Percentiles rank a stretch among this genome's conserved stretches.
Conservation (phyloP, 2,329 filamentous ascomycete genomes). For the Saccharata proteae region DNA sequence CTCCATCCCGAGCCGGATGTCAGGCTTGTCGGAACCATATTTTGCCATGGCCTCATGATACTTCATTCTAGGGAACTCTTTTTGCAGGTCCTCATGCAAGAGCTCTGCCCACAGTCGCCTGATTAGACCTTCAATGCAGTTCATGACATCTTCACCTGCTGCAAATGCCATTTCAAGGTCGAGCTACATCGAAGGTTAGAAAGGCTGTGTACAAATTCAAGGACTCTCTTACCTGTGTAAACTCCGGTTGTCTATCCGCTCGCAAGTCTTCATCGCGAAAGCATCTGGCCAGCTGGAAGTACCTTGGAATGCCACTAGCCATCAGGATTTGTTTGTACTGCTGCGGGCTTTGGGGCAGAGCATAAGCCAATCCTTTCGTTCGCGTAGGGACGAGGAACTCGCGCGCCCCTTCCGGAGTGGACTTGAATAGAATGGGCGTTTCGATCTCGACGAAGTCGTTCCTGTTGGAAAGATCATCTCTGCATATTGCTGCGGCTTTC, state of each 20-base stretch:
- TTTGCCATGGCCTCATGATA: constrained; percentile 68
- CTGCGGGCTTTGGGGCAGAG: constrained; percentile 88
- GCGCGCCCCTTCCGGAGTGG: constrained; percentile 85
- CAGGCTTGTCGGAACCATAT: constrained; percentile 88
- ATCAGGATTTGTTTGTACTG: constrained; percentile 98
- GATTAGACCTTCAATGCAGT: constrained; percentile 42
- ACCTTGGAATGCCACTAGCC: constrained; percentile 70
- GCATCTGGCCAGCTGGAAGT: constrained; percentile 88
- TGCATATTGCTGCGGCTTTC: constrained; percentile 42
- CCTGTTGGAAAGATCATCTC: constrained; percentile 39
- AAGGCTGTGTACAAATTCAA: background rate
- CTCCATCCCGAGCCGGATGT: constrained; percentile 60
- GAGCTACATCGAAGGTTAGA: constrained; percentile 40
- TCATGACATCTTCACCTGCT: constrained; percentile 58
- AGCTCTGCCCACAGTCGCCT: constrained; percentile 42
- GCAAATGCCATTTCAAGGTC: constrained; percentile 92
- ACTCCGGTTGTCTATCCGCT: constrained; percentile 89
- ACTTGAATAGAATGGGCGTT: constrained; percentile 92
- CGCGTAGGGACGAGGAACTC: constrained; percentile 91
- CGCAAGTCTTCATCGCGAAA: constrained; percentile 91
- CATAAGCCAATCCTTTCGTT: constrained; percentile 65
- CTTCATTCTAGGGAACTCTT: constrained; percentile 46
- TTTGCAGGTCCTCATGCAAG: constrained; percentile 29
- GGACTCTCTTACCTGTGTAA: constrained; percentile 69
- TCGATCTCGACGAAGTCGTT: constrained; percentile 67